phyloP scores from a whole-genome alignment of 257 asterid genomes.

The Capsicum baccatum region DNA sequence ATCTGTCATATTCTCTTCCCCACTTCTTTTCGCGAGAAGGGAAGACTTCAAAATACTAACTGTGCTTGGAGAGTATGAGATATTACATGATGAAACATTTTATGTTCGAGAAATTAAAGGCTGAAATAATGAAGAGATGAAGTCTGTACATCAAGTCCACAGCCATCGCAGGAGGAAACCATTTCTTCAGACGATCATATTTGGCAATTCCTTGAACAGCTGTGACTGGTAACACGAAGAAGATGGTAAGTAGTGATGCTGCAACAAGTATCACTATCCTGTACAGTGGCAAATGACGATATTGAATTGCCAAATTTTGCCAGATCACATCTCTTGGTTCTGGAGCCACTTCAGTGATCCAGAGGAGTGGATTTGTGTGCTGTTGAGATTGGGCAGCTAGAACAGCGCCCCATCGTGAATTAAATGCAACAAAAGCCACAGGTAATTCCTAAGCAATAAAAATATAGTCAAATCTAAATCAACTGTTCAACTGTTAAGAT shows the following conservation, averaged over 20 bases:
- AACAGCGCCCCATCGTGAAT: slow-evolving; percentile 91
- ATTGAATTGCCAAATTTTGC: slow-evolving; percentile 71
- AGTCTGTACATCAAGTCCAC: slow-evolving; percentile 74
- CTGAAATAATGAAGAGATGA: slow-evolving; percentile 20
- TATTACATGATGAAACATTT: slow-evolving; percentile 17
- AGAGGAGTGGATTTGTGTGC: slow-evolving; percentile 69
- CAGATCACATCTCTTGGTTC: slow-evolving; percentile 93
- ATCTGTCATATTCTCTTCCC: slow-evolving; percentile 3
- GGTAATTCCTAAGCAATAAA: slow-evolving; percentile 60
- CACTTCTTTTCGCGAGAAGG: not conserved
- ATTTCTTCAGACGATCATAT: slow-evolving; percentile 67
- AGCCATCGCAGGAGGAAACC: slow-evolving; percentile 99
- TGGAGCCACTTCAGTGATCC: slow-evolving; percentile 96
- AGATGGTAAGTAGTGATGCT: slow-evolving; percentile 75
- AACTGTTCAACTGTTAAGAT: not conserved
- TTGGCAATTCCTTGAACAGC: slow-evolving; percentile 94
- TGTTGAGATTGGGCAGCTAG: slow-evolving; percentile 98
- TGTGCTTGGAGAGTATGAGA: not conserved
- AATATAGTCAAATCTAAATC: slow-evolving; percentile 12
- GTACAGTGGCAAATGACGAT: slow-evolving; percentile 60
- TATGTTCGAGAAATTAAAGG: not conserved
- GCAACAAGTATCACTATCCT: slow-evolving; percentile 59
- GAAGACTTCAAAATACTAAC: slow-evolving; percentile 21
- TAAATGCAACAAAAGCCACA: slow-evolving; percentile 90
- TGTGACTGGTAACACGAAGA: slow-evolving; percentile 92